These are phyloP conservation scores for Volvariella surrecta DNA, from an alignment of 1,284 basidiomycete genomes.

Conservation along the genomic window DNA sequence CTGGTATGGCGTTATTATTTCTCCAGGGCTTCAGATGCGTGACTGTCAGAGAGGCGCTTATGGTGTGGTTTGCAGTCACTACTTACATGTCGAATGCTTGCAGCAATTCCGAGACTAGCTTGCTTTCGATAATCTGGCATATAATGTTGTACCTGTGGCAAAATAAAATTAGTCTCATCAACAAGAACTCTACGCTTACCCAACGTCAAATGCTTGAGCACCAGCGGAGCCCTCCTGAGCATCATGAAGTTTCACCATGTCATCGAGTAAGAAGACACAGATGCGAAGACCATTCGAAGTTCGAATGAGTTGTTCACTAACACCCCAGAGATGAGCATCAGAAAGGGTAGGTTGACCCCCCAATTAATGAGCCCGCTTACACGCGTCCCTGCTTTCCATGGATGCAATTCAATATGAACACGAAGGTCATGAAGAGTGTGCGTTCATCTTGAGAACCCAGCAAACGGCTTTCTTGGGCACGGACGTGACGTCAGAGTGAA, in stretches of 20 bases:
- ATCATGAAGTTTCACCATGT: slow-evolving; percentile 59
- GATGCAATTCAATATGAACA: slow-evolving; percentile 69
- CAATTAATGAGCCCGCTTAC: slow-evolving; percentile 37
- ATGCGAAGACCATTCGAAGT: slow-evolving; percentile 50
- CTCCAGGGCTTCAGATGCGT: slow-evolving; percentile 39
- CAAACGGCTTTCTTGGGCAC: slow-evolving; percentile 47
- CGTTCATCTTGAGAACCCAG: slow-evolving; percentile 59
- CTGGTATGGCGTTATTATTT: slow-evolving; percentile 77
- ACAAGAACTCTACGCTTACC: slow-evolving; percentile 32
- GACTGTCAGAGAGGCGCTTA: slow-evolving; percentile 1
- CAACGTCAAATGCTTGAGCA: slow-evolving; percentile 65
- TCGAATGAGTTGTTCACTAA: slow-evolving; percentile 36
- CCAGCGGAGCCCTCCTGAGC: slow-evolving; percentile 51
- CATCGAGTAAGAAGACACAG: slow-evolving; percentile 54
- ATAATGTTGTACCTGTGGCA: slow-evolving; percentile 44
- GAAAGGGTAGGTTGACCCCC: no score
- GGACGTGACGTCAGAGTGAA: background rate
- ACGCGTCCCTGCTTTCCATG: slow-evolving; percentile 42
- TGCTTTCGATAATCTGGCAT: slow-evolving; percentile 41
- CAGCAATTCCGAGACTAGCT: slow-evolving; percentile 42
- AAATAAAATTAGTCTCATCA: slow-evolving; percentile 2
- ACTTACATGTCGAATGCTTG: slow-evolving; percentile 42
- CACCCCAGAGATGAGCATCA: slow-evolving; percentile 2
- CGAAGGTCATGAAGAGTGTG: slow-evolving; percentile 53
- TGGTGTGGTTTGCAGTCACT: no score